Evolutionary conservation across 2,329 filamentous ascomycete genomes (phyloP), one percentile per base, ranked within the genome.

Genomic region (Cryphonectria carpinicola): DNA sequence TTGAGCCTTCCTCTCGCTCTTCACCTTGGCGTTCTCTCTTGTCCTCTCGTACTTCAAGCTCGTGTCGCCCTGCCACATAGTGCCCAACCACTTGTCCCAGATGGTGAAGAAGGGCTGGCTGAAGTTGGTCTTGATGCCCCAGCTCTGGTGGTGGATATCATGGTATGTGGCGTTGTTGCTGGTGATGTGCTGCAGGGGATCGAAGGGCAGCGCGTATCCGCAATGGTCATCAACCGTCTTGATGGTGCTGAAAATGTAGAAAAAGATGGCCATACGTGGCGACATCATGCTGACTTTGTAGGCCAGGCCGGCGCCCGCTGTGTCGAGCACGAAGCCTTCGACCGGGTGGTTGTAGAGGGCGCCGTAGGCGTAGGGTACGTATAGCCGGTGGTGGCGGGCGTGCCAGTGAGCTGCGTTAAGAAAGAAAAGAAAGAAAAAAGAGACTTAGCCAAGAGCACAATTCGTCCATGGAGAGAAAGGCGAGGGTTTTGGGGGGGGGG

Each of bases 191-290:
- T 98, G 95, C 68, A 98, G 85, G 2, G 95, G 95, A 80, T 99
- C 96, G 89, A 92, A 98, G 1, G 96, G 96, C 73, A 99, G 91
- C n/a, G 90, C 87, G 79, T 98, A 99, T 74, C 96, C 96, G 81
- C 95, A 98, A 83, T 99, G 96, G 79, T 99, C 96, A 78, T 98
- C 95, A 37, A 98, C 94, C 0, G 96, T 98, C 86, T 99, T 99
- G 85, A 98, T 90, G 10, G 93, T 97, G 43, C 93, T 95, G 80
- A 90, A 88, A 66, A 91, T 91, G 81, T 97, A 98, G 85, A 98
- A 98, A 81, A 89, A 88, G 84, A 97, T 95, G 76, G 91, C 92
- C 81, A 97, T 93, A 68, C 95, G 90, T 65, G 91, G 86, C n/a
- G 90, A 94, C 92, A 98, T 92, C 72, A 92, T 87, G 0, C 93